Conservation (phyloP, 2,329 filamentous ascomycete genomes). For the Orbilia oligospora region DNA sequence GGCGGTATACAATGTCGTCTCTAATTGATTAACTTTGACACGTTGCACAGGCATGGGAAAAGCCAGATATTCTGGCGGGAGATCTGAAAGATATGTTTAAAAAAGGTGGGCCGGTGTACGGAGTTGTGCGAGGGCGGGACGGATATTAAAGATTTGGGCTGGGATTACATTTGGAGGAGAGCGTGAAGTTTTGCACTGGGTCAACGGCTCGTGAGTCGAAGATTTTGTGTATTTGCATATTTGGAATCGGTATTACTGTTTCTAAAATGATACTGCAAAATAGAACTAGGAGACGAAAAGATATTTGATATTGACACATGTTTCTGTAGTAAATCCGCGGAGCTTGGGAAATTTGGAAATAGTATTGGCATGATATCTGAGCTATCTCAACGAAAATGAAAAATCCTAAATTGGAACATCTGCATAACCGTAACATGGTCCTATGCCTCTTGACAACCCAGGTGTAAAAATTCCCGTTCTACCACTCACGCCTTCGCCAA, state of each 20-base stretch:
- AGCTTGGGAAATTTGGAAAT: neutral
- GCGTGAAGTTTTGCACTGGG: neutral
- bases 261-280: neutral
- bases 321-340: neutral
- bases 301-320: neutral
- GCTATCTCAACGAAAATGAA: neutral
- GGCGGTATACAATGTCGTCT: neutral
- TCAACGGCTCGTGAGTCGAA: neutral
- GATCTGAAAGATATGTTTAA: conserved; percentile 75
- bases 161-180: too few species aligned
- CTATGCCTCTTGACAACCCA: conserved; percentile 21
- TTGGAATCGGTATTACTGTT: neutral
- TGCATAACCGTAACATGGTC: conserved; percentile 32
- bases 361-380: neutral
- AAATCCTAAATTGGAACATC: conserved; percentile 35
- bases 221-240: neutral
- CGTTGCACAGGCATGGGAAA: conserved; percentile 71
- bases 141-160: conserved; percentile 58
- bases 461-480: neutral
- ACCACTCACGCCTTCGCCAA: conserved; percentile 18
- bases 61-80: conserved; percentile 70
- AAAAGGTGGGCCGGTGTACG: conserved; percentile 69
- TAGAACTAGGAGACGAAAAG: neutral
- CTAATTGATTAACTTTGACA: neutral
- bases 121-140: conserved; percentile 64